These are phyloP conservation scores for Fremontodendron californicum DNA, from an alignment of 345 rosid genomes.

Conservation along the genomic window DNA sequence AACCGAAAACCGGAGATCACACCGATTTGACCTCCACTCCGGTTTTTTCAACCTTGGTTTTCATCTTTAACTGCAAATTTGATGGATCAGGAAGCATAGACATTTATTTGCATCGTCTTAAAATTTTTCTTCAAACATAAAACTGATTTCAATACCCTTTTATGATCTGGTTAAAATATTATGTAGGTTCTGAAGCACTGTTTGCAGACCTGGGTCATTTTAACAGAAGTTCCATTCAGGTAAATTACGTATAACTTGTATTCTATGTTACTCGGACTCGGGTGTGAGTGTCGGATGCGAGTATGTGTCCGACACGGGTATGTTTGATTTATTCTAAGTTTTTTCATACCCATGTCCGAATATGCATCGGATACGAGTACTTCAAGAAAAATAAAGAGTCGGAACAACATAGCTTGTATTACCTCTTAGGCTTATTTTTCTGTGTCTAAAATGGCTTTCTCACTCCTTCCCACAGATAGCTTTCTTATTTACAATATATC, in stretches of 20 bases:
- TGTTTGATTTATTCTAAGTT: no score
- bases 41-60: no score
- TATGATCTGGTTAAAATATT: no score
- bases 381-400: no score
- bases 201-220: conserved; percentile 95
- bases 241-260: conserved; percentile 4
- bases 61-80: not conserved
- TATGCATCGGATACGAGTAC: no score
- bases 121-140: not conserved
- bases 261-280: no score
- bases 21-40: no score
- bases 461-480: conserved; percentile 48
- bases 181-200: no score
- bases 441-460: conserved; percentile 4
- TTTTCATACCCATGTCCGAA: no score
- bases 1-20: no score
- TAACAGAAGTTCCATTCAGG: conserved; percentile 58
- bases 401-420: not conserved
- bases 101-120: not conserved
- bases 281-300: no score
- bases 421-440: not conserved
- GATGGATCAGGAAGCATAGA: conserved; percentile 3
- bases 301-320: no score
- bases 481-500: conserved; percentile 66
- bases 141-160: not conserved